Conservation (phyloP, 139 green algal genomes). For the Coccomyxa sp. region DNA sequence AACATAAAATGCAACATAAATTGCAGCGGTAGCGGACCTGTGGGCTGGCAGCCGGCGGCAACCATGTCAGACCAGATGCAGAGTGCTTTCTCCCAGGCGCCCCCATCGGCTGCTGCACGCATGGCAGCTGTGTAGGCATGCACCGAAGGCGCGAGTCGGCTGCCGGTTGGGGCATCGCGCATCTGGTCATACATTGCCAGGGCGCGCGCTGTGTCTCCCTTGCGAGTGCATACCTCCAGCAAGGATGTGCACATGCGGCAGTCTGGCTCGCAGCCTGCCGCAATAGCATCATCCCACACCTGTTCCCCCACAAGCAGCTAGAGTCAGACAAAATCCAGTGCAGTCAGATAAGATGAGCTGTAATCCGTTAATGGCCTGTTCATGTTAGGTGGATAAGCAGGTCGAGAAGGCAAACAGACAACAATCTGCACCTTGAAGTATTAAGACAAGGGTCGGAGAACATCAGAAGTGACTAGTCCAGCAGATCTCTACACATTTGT, state of each 20-base stretch:
- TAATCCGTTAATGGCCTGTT: no score
- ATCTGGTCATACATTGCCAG: slow-evolving; percentile 68
- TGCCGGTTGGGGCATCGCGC: slow-evolving; percentile 32
- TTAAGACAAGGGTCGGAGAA: no score
- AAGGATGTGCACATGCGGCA: slow-evolving; percentile 76
- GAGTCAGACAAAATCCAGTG: no score
- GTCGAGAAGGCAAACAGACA: no score
- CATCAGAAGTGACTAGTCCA: no score
- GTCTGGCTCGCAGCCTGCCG: slow-evolving; percentile 50
- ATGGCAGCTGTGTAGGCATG: slow-evolving; percentile 86
- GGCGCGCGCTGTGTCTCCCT: slow-evolving; percentile 61
- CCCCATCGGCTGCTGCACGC: slow-evolving; percentile 73
- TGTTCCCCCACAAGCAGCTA: slow-evolving; percentile 13
- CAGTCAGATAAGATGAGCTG: no score
- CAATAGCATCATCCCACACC: slow-evolving; percentile 58
- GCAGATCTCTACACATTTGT: no score
- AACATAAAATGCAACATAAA: background rate
- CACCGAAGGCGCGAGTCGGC: slow-evolving; percentile 61
- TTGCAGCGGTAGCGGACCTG: slow-evolving; percentile 25
- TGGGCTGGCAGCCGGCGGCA: slow-evolving; percentile 42
- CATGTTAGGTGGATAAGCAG: no score
- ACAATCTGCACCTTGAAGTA: no score
- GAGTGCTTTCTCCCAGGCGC: slow-evolving; percentile 54
- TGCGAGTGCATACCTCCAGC: slow-evolving; percentile 72
- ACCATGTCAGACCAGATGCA: slow-evolving; percentile 82